A percentile compares a stretch with the other conserved stretches of the same genome.
phyloP scores from a whole-genome alignment of 441 rosid genomes.

The Gossypium trilobum region DNA sequence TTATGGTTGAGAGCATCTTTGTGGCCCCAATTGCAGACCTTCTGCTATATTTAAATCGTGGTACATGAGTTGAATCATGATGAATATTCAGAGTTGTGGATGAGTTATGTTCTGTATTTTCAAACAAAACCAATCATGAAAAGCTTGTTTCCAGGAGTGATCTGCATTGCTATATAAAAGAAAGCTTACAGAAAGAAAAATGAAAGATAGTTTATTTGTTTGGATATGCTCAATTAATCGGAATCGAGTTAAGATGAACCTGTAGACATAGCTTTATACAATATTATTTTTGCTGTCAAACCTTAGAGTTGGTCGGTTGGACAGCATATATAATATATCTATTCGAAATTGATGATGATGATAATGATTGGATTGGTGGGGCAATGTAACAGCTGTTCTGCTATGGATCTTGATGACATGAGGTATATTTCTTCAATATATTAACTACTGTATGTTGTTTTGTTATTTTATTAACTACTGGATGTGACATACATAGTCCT shows the following conservation, averaged over 20 bases:
- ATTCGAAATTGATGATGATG: constrained; percentile 3
- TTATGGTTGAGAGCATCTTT: not conserved
- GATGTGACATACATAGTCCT: not conserved
- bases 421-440: constrained; percentile 7
- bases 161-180: constrained; percentile 16
- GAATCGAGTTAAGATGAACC: constrained; percentile 11
- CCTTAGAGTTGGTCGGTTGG: constrained; percentile 17
- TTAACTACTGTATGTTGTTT: not conserved
- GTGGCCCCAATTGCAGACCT: not conserved
- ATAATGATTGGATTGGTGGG: constrained; percentile 11
- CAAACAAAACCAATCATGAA: constrained; percentile 5
- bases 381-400: constrained; percentile 19
- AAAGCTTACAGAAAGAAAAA: constrained; percentile 14
- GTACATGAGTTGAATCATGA: not conserved
- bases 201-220: not conserved
- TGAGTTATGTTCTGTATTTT: constrained; percentile 7
- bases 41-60: not conserved
- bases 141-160: constrained; percentile 12
- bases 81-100: not conserved
- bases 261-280: constrained; percentile 9
- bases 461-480: not conserved
- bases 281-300: constrained; percentile 11
- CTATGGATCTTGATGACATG: not conserved
- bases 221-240: constrained; percentile 1
- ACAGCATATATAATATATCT: not conserved